Evolutionary conservation across 202 grass and related monocot genomes (phyloP).

Genomic region (Carex sylvatica): DNA sequence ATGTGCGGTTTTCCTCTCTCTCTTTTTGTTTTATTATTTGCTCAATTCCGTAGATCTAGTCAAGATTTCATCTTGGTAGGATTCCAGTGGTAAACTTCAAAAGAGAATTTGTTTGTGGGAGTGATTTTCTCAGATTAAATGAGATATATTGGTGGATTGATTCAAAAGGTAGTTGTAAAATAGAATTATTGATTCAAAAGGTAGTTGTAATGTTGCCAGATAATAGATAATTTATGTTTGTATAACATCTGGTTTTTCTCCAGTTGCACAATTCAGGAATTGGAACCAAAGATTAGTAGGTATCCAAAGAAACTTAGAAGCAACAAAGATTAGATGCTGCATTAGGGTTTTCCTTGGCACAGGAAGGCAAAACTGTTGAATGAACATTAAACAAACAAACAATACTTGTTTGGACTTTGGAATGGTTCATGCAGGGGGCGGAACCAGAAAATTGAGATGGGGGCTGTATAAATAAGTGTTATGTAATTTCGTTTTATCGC

Average conservation of each 20-base stretch:
- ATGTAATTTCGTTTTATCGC: no score
- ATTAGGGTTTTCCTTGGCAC: neutral
- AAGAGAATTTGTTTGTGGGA: neutral
- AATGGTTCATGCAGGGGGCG: neutral
- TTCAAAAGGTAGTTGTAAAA: neutral
- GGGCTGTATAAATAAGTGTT: no score
- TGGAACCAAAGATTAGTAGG: neutral
- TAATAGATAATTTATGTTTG: neutral
- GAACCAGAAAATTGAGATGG: no score
- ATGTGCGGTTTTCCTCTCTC: constrained; percentile 35
- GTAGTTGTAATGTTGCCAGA: neutral
- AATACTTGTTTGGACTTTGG: neutral
- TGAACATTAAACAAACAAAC: neutral
- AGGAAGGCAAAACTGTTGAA: neutral
- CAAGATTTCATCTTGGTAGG: neutral
- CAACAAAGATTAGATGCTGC: neutral
- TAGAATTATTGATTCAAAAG: constrained; percentile 1
- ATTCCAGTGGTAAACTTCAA: neutral
- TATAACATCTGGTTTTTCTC: neutral
- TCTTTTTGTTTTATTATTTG: neutral
- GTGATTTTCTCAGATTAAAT: neutral
- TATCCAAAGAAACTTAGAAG: neutral
- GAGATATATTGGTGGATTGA: neutral
- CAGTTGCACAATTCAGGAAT: neutral
- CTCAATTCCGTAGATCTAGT: constrained; percentile 23